A percentile compares a stretch with the other conserved stretches of the same genome.
Conservation (phyloP, 2,329 filamentous ascomycete species). For the Microdochium paspali region DNA sequence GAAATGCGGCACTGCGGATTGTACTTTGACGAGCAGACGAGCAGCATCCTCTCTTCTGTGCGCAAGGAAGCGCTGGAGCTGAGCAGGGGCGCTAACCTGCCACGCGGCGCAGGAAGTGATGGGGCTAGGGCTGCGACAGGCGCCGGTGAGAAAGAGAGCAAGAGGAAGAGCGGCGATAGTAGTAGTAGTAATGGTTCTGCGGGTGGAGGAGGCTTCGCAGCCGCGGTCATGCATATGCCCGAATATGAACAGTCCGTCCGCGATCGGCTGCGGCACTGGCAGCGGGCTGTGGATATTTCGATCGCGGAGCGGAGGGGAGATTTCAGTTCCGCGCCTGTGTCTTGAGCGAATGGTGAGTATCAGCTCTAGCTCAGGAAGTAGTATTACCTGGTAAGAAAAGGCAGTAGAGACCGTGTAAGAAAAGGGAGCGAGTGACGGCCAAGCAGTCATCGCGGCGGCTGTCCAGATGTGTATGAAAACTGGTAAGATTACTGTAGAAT, state of each 20-base stretch:
- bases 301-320: conserved; percentile 10
- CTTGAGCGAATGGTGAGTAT: not conserved
- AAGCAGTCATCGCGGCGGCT: too few species aligned
- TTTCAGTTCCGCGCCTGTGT: not conserved
- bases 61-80: not conserved
- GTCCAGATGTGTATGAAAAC: too few species aligned
- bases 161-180: not conserved
- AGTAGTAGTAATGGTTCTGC: too few species aligned
- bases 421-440: too few species aligned
- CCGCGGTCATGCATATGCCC: conserved; percentile 23
- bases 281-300: conserved; percentile 14
- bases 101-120: too few species aligned
- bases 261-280: conserved; percentile 19
- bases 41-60: conserved; percentile 24
- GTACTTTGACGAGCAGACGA: conserved; percentile 40
- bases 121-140: too few species aligned
- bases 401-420: not conserved
- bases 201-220: conserved; percentile 14
- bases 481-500: too few species aligned
- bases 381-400: too few species aligned
- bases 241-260: conserved; percentile 22
- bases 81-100: not conserved
- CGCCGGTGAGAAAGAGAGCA: too few species aligned
- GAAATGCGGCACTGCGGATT: conserved; percentile 60
- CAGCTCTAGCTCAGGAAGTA: too few species aligned